phyloP scores from a whole-genome alignment of 257 asterid genomes.

The Misopates orontium region DNA sequence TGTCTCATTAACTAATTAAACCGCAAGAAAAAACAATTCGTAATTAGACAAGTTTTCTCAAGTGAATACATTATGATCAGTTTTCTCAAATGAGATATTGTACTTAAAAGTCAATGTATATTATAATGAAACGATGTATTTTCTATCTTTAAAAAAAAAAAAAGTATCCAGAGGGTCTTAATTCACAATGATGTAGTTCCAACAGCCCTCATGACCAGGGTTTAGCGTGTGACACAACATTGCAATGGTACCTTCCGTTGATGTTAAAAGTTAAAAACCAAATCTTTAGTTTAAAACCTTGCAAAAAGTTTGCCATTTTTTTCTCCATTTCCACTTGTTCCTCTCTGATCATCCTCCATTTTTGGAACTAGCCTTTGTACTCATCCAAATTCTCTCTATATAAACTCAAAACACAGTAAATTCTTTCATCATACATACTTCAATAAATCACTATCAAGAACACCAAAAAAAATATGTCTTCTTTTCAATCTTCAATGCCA shows the following conservation, averaged over 20 bases:
- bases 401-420: neutral
- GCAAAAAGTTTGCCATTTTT: slow-evolving; percentile 5
- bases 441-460: neutral
- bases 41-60: too few species aligned
- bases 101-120: too few species aligned
- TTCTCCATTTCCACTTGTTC: slow-evolving; percentile 17
- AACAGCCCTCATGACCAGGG: slow-evolving; percentile 30
- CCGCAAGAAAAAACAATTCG: too few species aligned
- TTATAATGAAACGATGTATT: too few species aligned
- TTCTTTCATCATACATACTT: neutral
- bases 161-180: neutral
- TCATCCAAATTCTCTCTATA: neutral
- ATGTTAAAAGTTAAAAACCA: slow-evolving; percentile 12
- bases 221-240: slow-evolving; percentile 23
- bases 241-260: slow-evolving; percentile 33
- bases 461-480: slow-evolving; percentile 18
- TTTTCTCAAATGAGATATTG: too few species aligned
- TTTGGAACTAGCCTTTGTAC: slow-evolving; percentile 13
- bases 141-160: too few species aligned
- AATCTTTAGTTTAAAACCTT: neutral
- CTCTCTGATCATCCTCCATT: slow-evolving; percentile 17
- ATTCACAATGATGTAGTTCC: slow-evolving; percentile 13
- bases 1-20: too few species aligned
- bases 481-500: slow-evolving; percentile 18
- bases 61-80: too few species aligned